These are phyloP conservation scores for Ramichloridium luteum DNA, from an alignment of 2,329 filamentous ascomycete genomes.

Conservation along the genomic window DNA sequence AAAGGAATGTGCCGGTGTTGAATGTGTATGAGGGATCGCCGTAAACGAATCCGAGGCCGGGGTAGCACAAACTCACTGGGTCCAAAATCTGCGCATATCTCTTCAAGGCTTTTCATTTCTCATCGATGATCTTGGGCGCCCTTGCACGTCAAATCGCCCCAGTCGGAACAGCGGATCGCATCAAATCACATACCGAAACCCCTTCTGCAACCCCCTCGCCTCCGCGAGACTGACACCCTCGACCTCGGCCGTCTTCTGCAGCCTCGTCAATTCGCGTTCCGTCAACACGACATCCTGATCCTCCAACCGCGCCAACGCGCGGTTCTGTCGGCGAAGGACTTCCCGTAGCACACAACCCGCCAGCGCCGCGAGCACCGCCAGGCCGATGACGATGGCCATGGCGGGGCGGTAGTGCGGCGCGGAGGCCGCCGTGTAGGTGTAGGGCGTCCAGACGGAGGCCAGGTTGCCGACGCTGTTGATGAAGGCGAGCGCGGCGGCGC, in stretches of 20 bases:
- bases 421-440: slow-evolving; percentile 24
- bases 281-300: slow-evolving; percentile 34
- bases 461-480: slow-evolving; percentile 64
- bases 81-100: too few species aligned
- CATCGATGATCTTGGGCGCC: too few species aligned
- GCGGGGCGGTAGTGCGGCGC: slow-evolving; percentile 21
- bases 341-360: slow-evolving; percentile 19
- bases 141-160: too few species aligned
- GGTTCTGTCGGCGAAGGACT: slow-evolving; percentile 34
- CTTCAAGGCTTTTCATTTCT: too few species aligned
- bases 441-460: slow-evolving; percentile 49
- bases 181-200: slow-evolving; percentile 38
- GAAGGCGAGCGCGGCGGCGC: slow-evolving; percentile 58
- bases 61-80: too few species aligned
- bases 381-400: slow-evolving; percentile 24
- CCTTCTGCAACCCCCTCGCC: slow-evolving; percentile 41
- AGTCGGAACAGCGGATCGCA: too few species aligned
- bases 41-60: too few species aligned
- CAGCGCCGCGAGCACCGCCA: slow-evolving; percentile 18
- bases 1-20: too few species aligned
- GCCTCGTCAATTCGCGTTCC: slow-evolving; percentile 34
- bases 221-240: slow-evolving; percentile 40
- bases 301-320: slow-evolving; percentile 39
- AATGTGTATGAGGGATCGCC: too few species aligned
- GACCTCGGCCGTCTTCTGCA: slow-evolving; percentile 40